Percentiles rank a stretch among this genome's conserved stretches.
Conservation (phyloP, 2,329 filamentous ascomycete genomes). For the Fusarium musae region DNA sequence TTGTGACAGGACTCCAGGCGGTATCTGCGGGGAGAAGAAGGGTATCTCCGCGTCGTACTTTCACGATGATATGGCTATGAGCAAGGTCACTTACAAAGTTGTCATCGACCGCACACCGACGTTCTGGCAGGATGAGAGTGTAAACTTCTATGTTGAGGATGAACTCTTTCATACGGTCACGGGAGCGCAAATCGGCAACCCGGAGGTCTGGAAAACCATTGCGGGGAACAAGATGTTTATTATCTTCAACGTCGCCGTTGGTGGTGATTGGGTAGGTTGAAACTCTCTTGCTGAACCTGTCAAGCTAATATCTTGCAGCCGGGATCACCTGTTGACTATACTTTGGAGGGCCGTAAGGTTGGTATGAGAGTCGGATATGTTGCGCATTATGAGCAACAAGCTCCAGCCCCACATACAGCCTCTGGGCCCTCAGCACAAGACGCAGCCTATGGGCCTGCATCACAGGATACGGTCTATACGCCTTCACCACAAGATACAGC, state of each 20-base stretch:
- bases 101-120: conserved; percentile 58
- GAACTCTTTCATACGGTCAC: conserved; percentile 53
- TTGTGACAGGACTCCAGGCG: conserved; percentile 48
- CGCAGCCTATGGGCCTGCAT: background rate
- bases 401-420: background rate
- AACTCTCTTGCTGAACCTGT: background rate
- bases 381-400: conserved; percentile 48
- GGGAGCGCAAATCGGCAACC: conserved; percentile 56
- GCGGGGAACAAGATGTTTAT: conserved; percentile 61
- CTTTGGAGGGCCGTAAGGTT: conserved; percentile 54
- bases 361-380: conserved; percentile 63
- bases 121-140: conserved; percentile 58
- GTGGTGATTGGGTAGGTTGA: conserved; percentile 58
- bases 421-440: background rate
- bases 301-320: conserved; percentile 48
- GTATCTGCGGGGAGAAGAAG: conserved; percentile 59
- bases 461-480: background rate
- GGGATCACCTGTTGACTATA: conserved; percentile 53
- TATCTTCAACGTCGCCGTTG: conserved; percentile 64
- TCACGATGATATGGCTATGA: background rate
- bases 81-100: conserved; percentile 50
- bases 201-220: conserved; percentile 57
- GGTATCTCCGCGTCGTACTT: conserved; percentile 39
- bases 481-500: background rate
- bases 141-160: conserved; percentile 60